Conservation (phyloP, 179 eudicot species). For the Nepenthes alata region DNA sequence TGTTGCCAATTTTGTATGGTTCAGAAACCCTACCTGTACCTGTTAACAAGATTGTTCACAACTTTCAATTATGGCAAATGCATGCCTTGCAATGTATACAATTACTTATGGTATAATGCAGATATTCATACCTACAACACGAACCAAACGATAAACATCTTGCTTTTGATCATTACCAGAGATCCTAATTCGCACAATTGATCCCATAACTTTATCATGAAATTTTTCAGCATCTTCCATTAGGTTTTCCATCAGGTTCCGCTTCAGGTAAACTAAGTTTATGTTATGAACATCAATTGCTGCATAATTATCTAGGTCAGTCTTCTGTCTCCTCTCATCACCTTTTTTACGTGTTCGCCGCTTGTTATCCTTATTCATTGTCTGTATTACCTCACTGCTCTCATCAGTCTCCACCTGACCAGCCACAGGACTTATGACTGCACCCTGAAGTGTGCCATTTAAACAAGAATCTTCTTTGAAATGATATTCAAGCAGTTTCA, state of each 20-base stretch:
- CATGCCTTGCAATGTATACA: neutral
- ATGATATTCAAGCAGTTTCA: conserved; percentile 88
- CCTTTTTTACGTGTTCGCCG: conserved; percentile 53
- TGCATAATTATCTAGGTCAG: conserved; percentile 73
- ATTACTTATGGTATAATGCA: neutral
- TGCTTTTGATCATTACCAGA: conserved; percentile 78
- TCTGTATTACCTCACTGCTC: conserved; percentile 21
- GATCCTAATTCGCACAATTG: conserved; percentile 86
- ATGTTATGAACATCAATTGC: conserved; percentile 90
- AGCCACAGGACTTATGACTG: conserved; percentile 38
- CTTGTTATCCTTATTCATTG: conserved; percentile 47
- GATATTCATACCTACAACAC: conserved; percentile 62
- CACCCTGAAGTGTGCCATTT: conserved; percentile 59
- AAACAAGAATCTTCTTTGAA: conserved; percentile 72
- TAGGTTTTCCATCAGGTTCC: conserved; percentile 70
- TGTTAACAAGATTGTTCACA: conserved; percentile 1
- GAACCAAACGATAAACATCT: conserved; percentile 86
- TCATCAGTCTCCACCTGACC: conserved; percentile 46
- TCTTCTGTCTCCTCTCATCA: conserved; percentile 46
- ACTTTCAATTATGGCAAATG: neutral
- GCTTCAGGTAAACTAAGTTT: conserved; percentile 59
- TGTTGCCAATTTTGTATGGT: conserved; percentile 59
- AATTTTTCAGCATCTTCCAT: conserved; percentile 60
- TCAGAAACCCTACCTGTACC: conserved; percentile 37
- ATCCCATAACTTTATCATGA: conserved; percentile 69